Base-by-base conservation (phyloP, 169 alveolate species). In the Cryptosporidium felis region DNA sequence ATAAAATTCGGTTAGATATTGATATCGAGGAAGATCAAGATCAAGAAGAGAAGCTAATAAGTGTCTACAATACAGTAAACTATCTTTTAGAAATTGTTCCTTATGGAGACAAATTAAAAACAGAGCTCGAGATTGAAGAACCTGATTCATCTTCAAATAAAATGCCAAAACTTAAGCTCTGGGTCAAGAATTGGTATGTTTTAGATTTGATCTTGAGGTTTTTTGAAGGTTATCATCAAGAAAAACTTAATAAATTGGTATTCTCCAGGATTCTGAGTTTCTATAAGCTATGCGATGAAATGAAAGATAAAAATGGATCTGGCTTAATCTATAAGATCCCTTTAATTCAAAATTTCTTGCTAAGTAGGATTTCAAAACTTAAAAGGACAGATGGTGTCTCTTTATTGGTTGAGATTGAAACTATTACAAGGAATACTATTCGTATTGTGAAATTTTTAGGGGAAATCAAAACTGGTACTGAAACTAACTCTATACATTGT, bases 131-230 rank as follows among this genome's bases (percentile, higher is more conserved):
- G 56, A 36, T 26, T n/a, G n/a, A n/a, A n/a, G n/a, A n/a, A n/a
- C n/a, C n/a, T n/a, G n/a, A n/a, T n/a, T n/a, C n/a, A n/a, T n/a
- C n/a, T n/a, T n/a, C n/a, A n/a, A n/a, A n/a, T n/a, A n/a, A n/a
- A n/a, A n/a, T n/a, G n/a, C n/a, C 61, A 0, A 65, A 34, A 0
- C 23, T 65, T n/a, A 65, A 44, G 42, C 9, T 46, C 26, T 65
- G 81, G 81, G 36, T 65, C 8, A 65, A 65, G 18, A 46, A 42
- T 28, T 65, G 81, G 81, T 47, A 65, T 32, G 34, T 65, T 18
- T n/a, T 65, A 4, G 63, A 65, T 28, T 14, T 65, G 38, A 46
- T 65, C 3, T 16, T 65, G 9, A 44, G 28, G 32, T 26, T 65
- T 21, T 12, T 16, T 42, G 60, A 62, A 40, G 45, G 12, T 28